Evolutionary conservation across 192 early-diverging fungal species (phyloP), one percentile per base, ranked within the genome.

Genomic region (Coemansia sp.): DNA sequence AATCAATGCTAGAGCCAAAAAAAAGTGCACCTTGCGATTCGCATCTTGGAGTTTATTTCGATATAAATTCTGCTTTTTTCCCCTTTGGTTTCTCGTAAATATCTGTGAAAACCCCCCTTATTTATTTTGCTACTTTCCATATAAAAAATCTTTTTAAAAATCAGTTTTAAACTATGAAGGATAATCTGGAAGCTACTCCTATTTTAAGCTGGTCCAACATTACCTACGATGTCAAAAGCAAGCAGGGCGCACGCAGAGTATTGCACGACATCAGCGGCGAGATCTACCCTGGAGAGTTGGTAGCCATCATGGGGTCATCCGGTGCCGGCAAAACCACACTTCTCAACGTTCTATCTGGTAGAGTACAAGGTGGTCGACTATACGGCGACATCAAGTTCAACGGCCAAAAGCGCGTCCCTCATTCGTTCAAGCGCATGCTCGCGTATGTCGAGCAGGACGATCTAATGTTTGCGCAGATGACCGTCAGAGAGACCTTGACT

Each of bases 301-400:
- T 92, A 52, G 94, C 92, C 7, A 91, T 98, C 51, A 96, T 96
- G 92, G 96, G 95, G 0, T 92, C 93, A 1, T 90, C 88, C 18
- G 95, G 95, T 9, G 92, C 94, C 5, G 96, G 95, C 63, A 96
- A 95, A 79, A 90, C 93, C 9, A 94, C 91, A 1, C 73, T 95
- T 18, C 79, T 97, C 35, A 91, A 93, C 72, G 82, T 91, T 15
- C 72, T 94, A n/a, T 87, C 90, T 12, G 89, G 88, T 6, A 88
- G 90, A 39, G 72, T 85, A 35, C 84, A 86, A 64, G 85, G 76
- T 28, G 88, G 88, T 36, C 64, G 78, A n/a, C 74, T 88, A 7
- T 78, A 84, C 2, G 88, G 89, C 15, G 64, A 76, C 34, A 82
- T 89, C 39, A 65, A 75, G 56, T 84, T 87, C 62, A 85, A 86